Conservation (phyloP, 495 filamentous ascomycete species). For the Talaromyces ruber region DNA sequence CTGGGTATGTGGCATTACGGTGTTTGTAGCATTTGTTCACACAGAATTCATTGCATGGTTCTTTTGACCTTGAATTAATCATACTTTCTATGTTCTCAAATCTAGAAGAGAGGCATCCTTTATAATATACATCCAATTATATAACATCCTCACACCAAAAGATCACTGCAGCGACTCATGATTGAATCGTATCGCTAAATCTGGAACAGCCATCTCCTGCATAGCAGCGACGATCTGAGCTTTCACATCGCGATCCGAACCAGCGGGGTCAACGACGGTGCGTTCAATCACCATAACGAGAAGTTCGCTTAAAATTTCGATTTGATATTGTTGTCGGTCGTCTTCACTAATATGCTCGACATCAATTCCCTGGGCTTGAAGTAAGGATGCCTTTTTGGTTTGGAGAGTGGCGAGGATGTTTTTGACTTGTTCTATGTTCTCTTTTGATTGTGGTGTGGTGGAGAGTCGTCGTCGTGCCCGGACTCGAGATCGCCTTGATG, state of each 20-base stretch:
- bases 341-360: constrained; percentile 28
- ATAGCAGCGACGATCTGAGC: constrained; percentile 37
- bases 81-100: neutral
- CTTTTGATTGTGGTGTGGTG: constrained; percentile 33
- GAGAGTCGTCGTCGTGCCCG: constrained; percentile 35
- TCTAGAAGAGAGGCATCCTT: neutral
- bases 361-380: constrained; percentile 26
- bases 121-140: constrained; percentile 2
- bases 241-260: constrained; percentile 25
- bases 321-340: constrained; percentile 36
- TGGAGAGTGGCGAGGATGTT: constrained; percentile 28
- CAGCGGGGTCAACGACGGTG: constrained; percentile 14
- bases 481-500: constrained; percentile 4
- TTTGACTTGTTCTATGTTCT: constrained; percentile 32
- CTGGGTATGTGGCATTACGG: neutral
- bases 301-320: constrained; percentile 42
- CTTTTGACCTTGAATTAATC: neutral
- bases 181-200: constrained; percentile 15
- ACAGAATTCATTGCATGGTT: neutral
- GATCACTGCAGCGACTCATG: neutral
- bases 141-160: neutral
- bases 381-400: constrained; percentile 24
- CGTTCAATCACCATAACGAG: constrained; percentile 43
- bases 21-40: neutral
- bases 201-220: constrained; percentile 44